These are phyloP conservation scores for Chalciporus chontae DNA, from an alignment of 768 basidiomycete genomes.

Conservation along the genomic window DNA sequence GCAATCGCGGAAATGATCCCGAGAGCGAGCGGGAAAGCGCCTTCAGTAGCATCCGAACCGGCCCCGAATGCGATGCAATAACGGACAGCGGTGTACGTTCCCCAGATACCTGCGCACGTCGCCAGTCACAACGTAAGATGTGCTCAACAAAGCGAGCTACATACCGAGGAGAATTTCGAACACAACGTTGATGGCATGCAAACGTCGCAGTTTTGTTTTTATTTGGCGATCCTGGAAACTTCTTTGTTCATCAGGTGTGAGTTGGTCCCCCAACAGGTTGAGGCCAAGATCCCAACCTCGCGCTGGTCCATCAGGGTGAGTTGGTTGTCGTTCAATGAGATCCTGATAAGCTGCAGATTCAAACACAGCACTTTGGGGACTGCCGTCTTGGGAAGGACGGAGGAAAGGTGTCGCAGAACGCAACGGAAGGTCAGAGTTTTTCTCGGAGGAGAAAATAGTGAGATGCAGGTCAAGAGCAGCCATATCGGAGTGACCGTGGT, in stretches of 20 bases:
- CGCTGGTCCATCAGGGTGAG: conserved; percentile 39
- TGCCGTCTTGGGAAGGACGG: conserved; percentile 11
- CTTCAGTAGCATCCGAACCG: conserved; percentile 38
- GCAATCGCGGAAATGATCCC: conserved; percentile 22
- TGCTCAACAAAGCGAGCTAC: conserved; percentile 9
- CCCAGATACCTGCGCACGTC: conserved; percentile 47
- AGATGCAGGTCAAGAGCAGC: conserved; percentile 59
- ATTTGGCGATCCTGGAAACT: conserved; percentile 24
- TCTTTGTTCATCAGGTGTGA: conserved; percentile 31
- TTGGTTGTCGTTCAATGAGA: conserved; percentile 36
- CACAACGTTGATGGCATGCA: conserved; percentile 26
- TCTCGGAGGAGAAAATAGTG: conserved; percentile 42
- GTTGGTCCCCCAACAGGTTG: conserved; percentile 30
- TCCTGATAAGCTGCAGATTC: conserved; percentile 35
- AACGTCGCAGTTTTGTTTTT: conserved; percentile 33
- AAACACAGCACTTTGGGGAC: conserved; percentile 13
- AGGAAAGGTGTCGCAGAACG: conserved; percentile 23
- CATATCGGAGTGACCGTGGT: conserved; percentile 37
- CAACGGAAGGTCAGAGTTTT: conserved; percentile 12
- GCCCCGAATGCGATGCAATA: conserved; percentile 61
- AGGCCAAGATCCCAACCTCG: conserved; percentile 30
- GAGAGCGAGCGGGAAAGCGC: conserved; percentile 32
- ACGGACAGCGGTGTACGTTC: conserved; percentile 56
- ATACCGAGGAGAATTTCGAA: conserved; percentile 38
- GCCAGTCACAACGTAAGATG: background rate